These are phyloP conservation scores for Suhomyces sp. DNA, from an alignment of 805 yeast species.

Conservation along the genomic window DNA sequence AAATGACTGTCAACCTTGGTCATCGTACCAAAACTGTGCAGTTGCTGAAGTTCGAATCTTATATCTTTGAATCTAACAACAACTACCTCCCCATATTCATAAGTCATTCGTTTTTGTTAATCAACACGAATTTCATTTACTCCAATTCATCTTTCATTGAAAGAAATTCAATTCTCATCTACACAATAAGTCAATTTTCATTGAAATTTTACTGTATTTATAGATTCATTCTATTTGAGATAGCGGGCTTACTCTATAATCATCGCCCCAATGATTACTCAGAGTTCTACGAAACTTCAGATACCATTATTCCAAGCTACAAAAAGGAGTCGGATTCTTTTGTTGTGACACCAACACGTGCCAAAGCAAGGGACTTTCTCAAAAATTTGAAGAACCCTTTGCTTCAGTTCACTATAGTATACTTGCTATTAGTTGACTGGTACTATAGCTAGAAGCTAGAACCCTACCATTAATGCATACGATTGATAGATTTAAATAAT, in stretches of 20 bases:
- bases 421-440: neutral
- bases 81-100: constrained; percentile 34
- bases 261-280: neutral
- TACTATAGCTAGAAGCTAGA: neutral
- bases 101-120: constrained; percentile 31
- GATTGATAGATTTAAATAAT: neutral
- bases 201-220: constrained; percentile 34
- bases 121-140: constrained; percentile 21
- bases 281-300: neutral
- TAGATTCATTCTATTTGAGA: constrained; percentile 31
- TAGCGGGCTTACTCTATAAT: constrained; percentile 14
- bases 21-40: neutral
- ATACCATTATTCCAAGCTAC: neutral
- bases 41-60: neutral
- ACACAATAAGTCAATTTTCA: constrained; percentile 20
- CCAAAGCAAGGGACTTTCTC: neutral
- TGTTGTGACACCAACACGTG: neutral
- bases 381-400: neutral
- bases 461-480: neutral
- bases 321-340: neutral
- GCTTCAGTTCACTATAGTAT: neutral
- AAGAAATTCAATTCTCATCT: constrained; percentile 9
- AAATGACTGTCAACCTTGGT: neutral
- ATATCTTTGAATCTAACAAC: constrained; percentile 25
- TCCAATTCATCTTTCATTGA: neutral